Conservation (phyloP, 2,329 filamentous ascomycete genomes). For the Cercospora sojina region DNA sequence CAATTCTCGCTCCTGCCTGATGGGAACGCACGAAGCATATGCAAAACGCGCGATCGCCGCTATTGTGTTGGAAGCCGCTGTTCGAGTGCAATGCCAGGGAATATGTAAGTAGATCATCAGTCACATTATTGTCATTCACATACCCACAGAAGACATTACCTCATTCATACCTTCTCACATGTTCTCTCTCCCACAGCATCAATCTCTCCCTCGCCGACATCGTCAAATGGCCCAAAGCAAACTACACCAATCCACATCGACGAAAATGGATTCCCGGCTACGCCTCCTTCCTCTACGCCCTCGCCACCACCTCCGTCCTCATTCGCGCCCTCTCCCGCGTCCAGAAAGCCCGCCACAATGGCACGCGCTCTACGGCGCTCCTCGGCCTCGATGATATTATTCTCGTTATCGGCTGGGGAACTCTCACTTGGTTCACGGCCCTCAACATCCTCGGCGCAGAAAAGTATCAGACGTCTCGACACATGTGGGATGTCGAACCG, state of each 20-base stretch:
- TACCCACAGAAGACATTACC: no score
- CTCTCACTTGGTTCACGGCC: constrained; percentile 30
- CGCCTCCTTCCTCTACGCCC: constrained; percentile 29
- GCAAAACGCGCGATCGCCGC: background rate
- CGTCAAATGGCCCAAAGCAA: constrained; percentile 23
- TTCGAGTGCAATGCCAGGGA: constrained; percentile 13
- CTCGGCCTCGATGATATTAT: constrained; percentile 12
- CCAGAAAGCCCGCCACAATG: background rate
- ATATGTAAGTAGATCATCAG: constrained; percentile 2
- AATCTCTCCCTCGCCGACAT: constrained; percentile 11
- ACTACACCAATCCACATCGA: constrained; percentile 31
- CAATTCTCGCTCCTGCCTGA: background rate
- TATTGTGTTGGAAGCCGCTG: background rate
- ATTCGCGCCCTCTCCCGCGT: constrained; percentile 31
- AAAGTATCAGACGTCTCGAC: constrained; percentile 36
- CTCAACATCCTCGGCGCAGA: constrained; percentile 28
- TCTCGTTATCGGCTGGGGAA: constrained; percentile 24
- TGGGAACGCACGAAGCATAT: background rate
- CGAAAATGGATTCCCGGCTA: constrained; percentile 37
- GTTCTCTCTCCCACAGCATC: constrained; percentile 5
- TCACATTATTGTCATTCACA: background rate
- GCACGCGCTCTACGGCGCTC: background rate
- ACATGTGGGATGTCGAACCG: constrained; percentile 39
- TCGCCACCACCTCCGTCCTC: constrained; percentile 31
- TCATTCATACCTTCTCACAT: background rate